Percentiles rank a stretch among this genome's conserved stretches.
These are phyloP conservation scores for Penicillium sp. DNA, from an alignment of 2,329 filamentous ascomycete species.

Conservation along the genomic window DNA sequence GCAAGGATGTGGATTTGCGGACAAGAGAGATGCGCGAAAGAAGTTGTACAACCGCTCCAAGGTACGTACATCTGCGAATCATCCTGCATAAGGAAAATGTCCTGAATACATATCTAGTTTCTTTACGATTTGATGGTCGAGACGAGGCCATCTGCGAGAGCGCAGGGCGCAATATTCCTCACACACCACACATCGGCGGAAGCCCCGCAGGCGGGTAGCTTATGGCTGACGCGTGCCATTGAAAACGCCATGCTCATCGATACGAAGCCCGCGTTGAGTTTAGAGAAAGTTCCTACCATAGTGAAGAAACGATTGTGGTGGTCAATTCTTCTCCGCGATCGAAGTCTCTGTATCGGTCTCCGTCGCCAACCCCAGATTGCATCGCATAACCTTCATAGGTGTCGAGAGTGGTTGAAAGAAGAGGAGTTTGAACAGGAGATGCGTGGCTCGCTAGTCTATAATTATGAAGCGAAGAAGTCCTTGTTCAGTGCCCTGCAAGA, in stretches of 20 bases:
- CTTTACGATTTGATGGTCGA: constrained; percentile 35
- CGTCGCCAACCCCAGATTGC: constrained; percentile 56
- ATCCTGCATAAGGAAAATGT: no score
- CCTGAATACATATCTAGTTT: constrained; percentile 17
- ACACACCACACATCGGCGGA: constrained; percentile 44
- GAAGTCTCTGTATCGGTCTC: constrained; percentile 53
- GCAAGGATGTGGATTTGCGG: constrained; percentile 41
- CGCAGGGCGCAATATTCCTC: constrained; percentile 35
- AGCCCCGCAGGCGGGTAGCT: constrained; percentile 31
- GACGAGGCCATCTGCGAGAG: constrained; percentile 23
- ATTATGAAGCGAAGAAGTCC: constrained; percentile 47
- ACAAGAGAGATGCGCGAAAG: constrained; percentile 48
- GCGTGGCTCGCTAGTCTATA: constrained; percentile 49
- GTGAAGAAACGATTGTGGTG: constrained; percentile 57
- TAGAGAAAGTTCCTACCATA: constrained; percentile 33
- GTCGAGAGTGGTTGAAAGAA: constrained; percentile 40
- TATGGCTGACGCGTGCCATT: constrained; percentile 54
- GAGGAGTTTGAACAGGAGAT: constrained; percentile 53
- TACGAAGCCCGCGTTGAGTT: constrained; percentile 45
- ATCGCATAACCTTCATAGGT: constrained; percentile 50
- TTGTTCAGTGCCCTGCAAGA: constrained; percentile 51
- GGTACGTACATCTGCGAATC: constrained; percentile 19
- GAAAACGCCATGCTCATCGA: constrained; percentile 53
- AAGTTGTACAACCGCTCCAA: constrained; percentile 50
- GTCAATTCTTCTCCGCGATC: constrained; percentile 57